phyloP scores from a whole-genome alignment of 306 rosid genomes.

The Inga laurina region DNA sequence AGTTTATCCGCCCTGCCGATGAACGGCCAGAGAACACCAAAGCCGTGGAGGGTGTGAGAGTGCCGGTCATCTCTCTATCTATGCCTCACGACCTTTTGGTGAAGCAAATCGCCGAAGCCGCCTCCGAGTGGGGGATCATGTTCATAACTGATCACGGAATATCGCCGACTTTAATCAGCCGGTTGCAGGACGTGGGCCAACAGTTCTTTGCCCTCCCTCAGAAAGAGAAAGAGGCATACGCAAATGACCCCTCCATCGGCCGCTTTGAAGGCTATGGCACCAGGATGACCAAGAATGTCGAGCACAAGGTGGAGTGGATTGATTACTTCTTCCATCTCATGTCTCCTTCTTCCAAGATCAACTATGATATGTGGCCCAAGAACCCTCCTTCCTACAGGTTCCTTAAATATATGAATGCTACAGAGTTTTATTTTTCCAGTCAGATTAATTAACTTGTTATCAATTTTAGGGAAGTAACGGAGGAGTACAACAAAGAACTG shows the following conservation, averaged over 20 bases:
- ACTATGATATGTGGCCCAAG: slow-evolving; percentile 52
- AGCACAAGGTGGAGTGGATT: slow-evolving; percentile 72
- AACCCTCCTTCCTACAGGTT: slow-evolving; percentile 44
- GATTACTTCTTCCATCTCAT: slow-evolving; percentile 63
- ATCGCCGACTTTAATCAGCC: slow-evolving; percentile 40
- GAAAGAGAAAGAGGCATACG: slow-evolving; percentile 55
- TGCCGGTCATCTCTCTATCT: slow-evolving; percentile 37
- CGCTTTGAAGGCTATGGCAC: slow-evolving; percentile 70
- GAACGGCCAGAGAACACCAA: slow-evolving; percentile 44
- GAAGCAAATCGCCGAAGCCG: slow-evolving; percentile 34
- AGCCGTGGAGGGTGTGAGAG: slow-evolving; percentile 33
- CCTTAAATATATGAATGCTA: too few relatives aligned
- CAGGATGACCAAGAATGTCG: slow-evolving; percentile 54
- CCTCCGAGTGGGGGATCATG: slow-evolving; percentile 56
- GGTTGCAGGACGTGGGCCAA: slow-evolving; percentile 48
- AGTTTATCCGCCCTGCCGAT: slow-evolving; percentile 33
- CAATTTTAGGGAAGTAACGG: slow-evolving; percentile 46
- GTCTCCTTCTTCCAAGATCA: slow-evolving; percentile 51
- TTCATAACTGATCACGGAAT: slow-evolving; percentile 55
- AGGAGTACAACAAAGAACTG: slow-evolving; percentile 53
- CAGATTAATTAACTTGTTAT: too few relatives aligned
- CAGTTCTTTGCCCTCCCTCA: slow-evolving; percentile 56
- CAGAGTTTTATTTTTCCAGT: too few relatives aligned
- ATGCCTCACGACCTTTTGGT: slow-evolving; percentile 26
- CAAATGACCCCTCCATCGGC: slow-evolving; percentile 58